A percentile compares a stretch with the other conserved stretches of the same genome.
phyloP scores from a whole-genome alignment of 306 rosid species.

The Glycine soja region DNA sequence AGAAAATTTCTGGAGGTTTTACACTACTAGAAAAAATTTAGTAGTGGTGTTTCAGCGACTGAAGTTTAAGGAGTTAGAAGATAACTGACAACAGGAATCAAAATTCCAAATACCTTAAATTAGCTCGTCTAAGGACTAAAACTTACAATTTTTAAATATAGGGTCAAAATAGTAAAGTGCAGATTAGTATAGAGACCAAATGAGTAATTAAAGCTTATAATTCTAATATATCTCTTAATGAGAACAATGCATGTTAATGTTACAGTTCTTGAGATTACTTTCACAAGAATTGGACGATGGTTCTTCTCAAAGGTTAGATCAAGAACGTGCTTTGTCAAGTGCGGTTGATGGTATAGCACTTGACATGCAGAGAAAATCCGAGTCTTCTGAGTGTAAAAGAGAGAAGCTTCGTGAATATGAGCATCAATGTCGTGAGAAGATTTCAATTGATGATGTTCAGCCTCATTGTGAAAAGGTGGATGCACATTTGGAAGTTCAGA shows the following conservation, averaged over 20 bases:
- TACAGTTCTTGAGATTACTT: slow-evolving; percentile 80
- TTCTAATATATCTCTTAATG: slow-evolving; percentile 12
- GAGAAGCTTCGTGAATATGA: slow-evolving; percentile 69
- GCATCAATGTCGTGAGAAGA: slow-evolving; percentile 70
- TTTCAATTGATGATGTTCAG: slow-evolving; percentile 53
- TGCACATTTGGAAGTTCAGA: slow-evolving; percentile 44
- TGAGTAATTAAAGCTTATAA: too few species aligned
- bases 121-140: too few species aligned
- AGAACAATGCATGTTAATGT: slow-evolving; percentile 44
- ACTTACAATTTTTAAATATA: too few species aligned
- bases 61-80: too few species aligned
- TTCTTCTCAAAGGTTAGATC: slow-evolving; percentile 66
- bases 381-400: slow-evolving; percentile 57
- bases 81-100: too few species aligned
- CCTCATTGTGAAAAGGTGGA: slow-evolving; percentile 56
- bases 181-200: too few species aligned
- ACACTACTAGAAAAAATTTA: too few species aligned
- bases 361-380: slow-evolving; percentile 57
- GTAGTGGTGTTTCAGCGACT: background rate
- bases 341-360: slow-evolving; percentile 66
- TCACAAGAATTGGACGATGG: slow-evolving; percentile 63
- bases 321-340: slow-evolving; percentile 70
- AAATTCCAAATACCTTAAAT: too few species aligned
- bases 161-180: too few species aligned
- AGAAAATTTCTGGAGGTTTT: background rate